phyloP scores from a whole-genome alignment of 2,329 filamentous ascomycete genomes.

The Sclerotiophoma versabilis region DNA sequence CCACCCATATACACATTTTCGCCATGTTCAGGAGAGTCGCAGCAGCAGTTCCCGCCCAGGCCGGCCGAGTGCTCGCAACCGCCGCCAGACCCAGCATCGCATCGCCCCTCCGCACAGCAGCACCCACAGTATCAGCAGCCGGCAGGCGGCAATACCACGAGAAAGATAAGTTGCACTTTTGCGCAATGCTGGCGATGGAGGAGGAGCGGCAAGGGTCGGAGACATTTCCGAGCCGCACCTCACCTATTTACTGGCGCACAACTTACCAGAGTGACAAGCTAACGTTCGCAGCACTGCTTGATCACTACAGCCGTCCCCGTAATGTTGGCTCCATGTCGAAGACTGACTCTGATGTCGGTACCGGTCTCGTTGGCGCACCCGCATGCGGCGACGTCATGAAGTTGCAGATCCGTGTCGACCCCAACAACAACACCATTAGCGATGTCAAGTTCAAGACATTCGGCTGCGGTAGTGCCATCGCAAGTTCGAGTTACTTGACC shows the following conservation, averaged over 20 bases:
- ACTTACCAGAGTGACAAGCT: slow-evolving; percentile 41
- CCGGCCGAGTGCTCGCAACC: slow-evolving; percentile 59
- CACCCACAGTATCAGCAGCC: slow-evolving; percentile 50
- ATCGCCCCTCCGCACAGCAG: slow-evolving; percentile 54
- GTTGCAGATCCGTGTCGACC: slow-evolving; percentile 90
- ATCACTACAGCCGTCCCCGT: slow-evolving; percentile 81
- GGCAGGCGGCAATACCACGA: slow-evolving; percentile 66
- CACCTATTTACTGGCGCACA: slow-evolving; percentile 1
- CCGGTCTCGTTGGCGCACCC: slow-evolving; percentile 88
- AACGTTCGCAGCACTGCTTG: slow-evolving; percentile 64
- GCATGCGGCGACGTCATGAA: slow-evolving; percentile 95
- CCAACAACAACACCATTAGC: slow-evolving; percentile 83
- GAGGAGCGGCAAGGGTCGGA: slow-evolving; percentile 23
- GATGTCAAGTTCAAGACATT: slow-evolving; percentile 99
- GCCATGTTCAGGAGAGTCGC: slow-evolving; percentile 66
- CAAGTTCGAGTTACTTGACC: slow-evolving; percentile 91
- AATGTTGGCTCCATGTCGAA: slow-evolving; percentile 84
- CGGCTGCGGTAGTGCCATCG: slow-evolving; percentile 92
- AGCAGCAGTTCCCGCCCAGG: slow-evolving; percentile 60
- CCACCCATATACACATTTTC: slow-evolving; percentile 31
- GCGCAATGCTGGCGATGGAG: slow-evolving; percentile 5
- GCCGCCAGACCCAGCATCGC: slow-evolving; percentile 58
- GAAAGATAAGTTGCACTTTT: slow-evolving; percentile 62
- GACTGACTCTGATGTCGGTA: slow-evolving; percentile 82
- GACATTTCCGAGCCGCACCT: slow-evolving; percentile 9